Evolutionary conservation across 305 asterid genomes (phyloP), one percentile per base, ranked within the genome.

Genomic region (Solanum hybrid): DNA sequence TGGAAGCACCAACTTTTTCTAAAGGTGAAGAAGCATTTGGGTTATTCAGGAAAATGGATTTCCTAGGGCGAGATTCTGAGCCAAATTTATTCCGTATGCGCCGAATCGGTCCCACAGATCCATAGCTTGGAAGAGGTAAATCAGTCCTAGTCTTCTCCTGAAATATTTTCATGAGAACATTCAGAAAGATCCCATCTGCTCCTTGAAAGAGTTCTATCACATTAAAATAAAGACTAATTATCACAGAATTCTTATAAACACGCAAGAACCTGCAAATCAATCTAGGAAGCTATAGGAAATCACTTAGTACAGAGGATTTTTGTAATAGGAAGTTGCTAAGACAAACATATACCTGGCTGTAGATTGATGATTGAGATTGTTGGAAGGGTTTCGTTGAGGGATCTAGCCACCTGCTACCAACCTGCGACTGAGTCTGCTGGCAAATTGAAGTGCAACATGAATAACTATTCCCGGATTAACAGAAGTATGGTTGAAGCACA

Each of bases 51-150:
- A 94, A 92, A 87, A 93, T 94, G 81, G 99, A 95, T 90, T 94
- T 95, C 91, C 96, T 91, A 36, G 96, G 93, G 77, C 94, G 97
- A 89, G 94, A 91, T 91, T 95, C 98, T 38, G 97, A 92, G 85
- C 95, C 93, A 93, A 94, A 94, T 89, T 91, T 98, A 89, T 92
- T 94, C 90, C 95, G 92, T 31, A 93, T 89, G 31, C 95, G 95
- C 72, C 98, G 95, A 88, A 98, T 93, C 37, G 99, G 98, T 72
- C 99, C 99, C 88, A 90, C 95, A 37, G 98, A 94, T 89, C 98
- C 98, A 93, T 93, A 94, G 92, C 89, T 46, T 69, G 84, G 93
- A 89, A 92, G 94, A 89, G 87, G 88, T 7, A 86, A 89, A 86
- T 92, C 95, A 86, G 92, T 92, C 91, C 93, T 90, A 32, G 93